Evolutionary conservation across 306 rosid species (phyloP).

Genomic region (Cucurbita moschata): DNA sequence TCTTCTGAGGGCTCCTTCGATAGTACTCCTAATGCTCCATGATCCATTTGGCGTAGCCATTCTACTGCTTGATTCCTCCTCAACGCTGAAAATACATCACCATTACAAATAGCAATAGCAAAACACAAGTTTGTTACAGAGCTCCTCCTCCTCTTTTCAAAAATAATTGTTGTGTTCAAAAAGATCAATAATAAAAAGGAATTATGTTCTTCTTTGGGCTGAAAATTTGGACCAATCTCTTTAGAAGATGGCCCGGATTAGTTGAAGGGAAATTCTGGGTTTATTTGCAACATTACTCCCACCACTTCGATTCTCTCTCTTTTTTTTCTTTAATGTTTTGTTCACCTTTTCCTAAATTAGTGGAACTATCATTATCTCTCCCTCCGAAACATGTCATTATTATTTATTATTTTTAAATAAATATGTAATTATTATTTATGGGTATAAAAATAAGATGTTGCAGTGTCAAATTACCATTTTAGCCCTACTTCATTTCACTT

Average conservation of each 20-base stretch:
- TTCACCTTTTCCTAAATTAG: constrained; percentile 5
- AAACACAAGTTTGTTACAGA: not conserved
- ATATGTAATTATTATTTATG: not conserved
- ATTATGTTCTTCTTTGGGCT: not conserved
- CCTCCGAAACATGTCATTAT: not conserved
- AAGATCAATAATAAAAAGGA: not conserved
- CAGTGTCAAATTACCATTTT: not conserved
- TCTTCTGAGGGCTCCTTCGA: constrained; percentile 72
- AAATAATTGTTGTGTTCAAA: not conserved
- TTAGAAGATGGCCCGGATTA: constrained; percentile 3
- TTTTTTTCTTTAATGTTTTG: not conserved
- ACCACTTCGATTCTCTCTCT: not conserved
- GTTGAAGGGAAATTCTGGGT: constrained; percentile 2
- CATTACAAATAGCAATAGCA: not conserved
- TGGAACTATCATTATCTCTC: not conserved
- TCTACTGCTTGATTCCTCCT: constrained; percentile 83
- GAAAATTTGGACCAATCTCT: not conserved
- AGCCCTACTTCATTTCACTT: not conserved
- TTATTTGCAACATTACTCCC: not conserved
- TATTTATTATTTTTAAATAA: not conserved
- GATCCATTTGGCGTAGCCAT: constrained; percentile 91
- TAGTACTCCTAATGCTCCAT: constrained; percentile 48
- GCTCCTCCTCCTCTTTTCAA: not conserved
- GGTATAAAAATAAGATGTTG: not conserved
- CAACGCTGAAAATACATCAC: constrained; percentile 24